Evolutionary conservation across 192 early-diverging fungal species (phyloP), one percentile per base, ranked within the genome.

Genomic region (Backusella westeae): DNA sequence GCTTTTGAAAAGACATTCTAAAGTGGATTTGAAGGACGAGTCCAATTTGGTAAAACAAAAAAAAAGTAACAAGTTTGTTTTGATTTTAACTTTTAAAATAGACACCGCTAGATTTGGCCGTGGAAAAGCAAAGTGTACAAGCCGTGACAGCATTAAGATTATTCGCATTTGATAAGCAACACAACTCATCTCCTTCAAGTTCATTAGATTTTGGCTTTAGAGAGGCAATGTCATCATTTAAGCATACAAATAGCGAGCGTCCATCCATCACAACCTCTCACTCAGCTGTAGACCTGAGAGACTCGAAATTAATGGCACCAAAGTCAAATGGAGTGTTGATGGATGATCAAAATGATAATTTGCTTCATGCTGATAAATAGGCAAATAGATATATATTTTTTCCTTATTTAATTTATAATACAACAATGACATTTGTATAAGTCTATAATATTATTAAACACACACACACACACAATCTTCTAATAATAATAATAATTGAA

Each of bases 1-100:
- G 4, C 72, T 97, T 63, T 80, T 97, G 9, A 91, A 90, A 75
- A 89, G 91, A 68, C 89, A 90, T 71, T 93, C 94, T 65, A 90
- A 91, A 42, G 89, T 87, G 63, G 92, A 94, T 72, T 82, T 92
- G 21, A 86, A 87, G n/a, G 91, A 94, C 74, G 89, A 83, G n/a
- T 84, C 88, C 49, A 89, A 91, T 34, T 87, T 86, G 85, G 89
- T 90, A 82, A 68, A 44, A n/a, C 21, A 26, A 63, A 12, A 26
- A 26, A 52, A 29, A 26, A 63, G 23, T 26, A 29, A 14, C 21
- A 12, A 1, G 26, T 12, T 10, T 10, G 12, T 63, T 26, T 63
- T 63, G 52, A n/a, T 49, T 34, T 21, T 63, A 49, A 56, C 41
- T 17, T 65, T 38, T 44, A 17, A 44, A 44, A 34, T 74, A 90